Evolutionary conservation across 2,329 filamentous ascomycete genomes (phyloP).

Genomic region (Cladosporium halotolerans): DNA sequence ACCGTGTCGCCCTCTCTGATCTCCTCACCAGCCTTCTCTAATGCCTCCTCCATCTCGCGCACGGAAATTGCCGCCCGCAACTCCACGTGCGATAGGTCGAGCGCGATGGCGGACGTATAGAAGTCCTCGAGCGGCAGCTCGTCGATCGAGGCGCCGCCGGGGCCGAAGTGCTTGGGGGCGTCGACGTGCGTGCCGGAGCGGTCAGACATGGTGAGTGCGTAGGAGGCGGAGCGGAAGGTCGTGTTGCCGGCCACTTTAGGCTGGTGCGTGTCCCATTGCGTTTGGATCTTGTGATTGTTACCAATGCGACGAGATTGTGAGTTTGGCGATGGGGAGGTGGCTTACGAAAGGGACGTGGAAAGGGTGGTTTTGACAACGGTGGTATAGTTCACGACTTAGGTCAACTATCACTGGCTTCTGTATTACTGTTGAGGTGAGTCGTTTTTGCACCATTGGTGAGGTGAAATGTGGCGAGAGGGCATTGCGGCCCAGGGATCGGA

Average conservation of each 20-base stretch:
- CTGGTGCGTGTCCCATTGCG: conserved; percentile 26
- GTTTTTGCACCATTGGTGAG: not conserved
- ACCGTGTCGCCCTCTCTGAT: conserved; percentile 23
- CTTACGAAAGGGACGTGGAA: conserved; percentile 19
- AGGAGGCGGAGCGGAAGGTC: conserved; percentile 21
- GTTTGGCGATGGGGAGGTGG: not conserved
- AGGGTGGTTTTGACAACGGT: conserved; percentile 23
- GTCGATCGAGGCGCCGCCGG: conserved; percentile 22
- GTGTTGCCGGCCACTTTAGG: conserved; percentile 24
- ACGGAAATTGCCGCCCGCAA: conserved; percentile 20
- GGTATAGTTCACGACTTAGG: conserved; percentile 23
- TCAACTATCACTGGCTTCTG: conserved; percentile 22
- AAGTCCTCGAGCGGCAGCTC: conserved; percentile 25
- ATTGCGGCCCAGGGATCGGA: not conserved
- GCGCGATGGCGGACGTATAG: conserved; percentile 23
- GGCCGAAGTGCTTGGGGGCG: conserved; percentile 26
- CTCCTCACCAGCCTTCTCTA: conserved; percentile 18
- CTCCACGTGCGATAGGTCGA: conserved; percentile 24
- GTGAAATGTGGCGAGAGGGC: not conserved
- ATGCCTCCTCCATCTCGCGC: conserved; percentile 21
- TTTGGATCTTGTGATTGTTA: conserved; percentile 9
- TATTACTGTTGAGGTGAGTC: not conserved
- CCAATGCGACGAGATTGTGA: not conserved
- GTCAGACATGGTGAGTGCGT: conserved; percentile 23
- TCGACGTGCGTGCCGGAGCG: conserved; percentile 24